Evolutionary conservation across 345 rosid genomes (phyloP), one percentile per base, ranked within the genome.

Genomic region (Eucalyptus fibrosa): DNA sequence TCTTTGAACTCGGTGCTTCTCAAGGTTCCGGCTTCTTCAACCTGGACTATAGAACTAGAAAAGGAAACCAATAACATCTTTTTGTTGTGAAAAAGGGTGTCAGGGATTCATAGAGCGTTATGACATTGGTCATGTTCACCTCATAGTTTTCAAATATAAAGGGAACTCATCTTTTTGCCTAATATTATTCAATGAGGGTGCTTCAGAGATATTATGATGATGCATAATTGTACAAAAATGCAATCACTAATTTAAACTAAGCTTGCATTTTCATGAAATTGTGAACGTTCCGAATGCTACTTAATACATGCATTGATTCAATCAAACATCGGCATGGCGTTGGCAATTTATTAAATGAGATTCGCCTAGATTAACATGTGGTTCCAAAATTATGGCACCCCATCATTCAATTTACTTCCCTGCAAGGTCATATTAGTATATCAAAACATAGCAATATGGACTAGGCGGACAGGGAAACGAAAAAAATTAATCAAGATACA

Each of bases 71-170:
- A 7, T n/a, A 8, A 14, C 18, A 65, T n/a, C 9, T 4, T n/a
- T 0, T 65, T n/a, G 10, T 8, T n/a, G 37, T 65, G 72, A 17
- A 32, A 65, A 65, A n/a, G 37, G 72, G 18, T n/a, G 37, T 8
- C 1, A 0, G 9, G 32, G 15, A 28, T 28, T 60, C 7, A 23
- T 1, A 0, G 65, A 60, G 69, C 8, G 0, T 28, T 60, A 60
- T 32, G 0, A 7, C 16, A 12, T 60, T 60, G 69, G 32, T 28
- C 32, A 26, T 60, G 7, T 12, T 5, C 17, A 28, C 34, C 7
- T 28, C 34, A 30, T 28, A 28, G 69, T 60, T 60, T 28, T 62
- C 34, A 59, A 59, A 59, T 26, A 59, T 59, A 59, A 59, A 26
- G 15, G 7, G 4, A 59, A 26, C 12, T 67, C 37, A 34, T 34